These are phyloP conservation scores for Fraxinus xanthoxyloides DNA, from an alignment of 305 asterid species.

Conservation along the genomic window DNA sequence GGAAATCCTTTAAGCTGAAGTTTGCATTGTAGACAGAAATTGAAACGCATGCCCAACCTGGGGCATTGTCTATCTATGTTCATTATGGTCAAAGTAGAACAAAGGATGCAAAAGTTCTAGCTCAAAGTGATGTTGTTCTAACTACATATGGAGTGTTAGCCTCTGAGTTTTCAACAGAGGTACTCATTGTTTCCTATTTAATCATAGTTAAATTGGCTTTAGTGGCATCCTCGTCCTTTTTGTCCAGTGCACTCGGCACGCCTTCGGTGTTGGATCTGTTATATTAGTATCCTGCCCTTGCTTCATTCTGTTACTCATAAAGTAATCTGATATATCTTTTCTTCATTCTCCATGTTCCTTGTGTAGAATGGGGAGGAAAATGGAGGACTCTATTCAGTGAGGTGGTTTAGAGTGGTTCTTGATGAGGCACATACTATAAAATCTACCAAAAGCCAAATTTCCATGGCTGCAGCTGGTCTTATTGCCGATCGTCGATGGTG, in stretches of 20 bases:
- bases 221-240: slow-evolving; percentile 12
- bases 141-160: slow-evolving; percentile 95
- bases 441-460: slow-evolving; percentile 91
- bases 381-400: slow-evolving; percentile 75
- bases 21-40: slow-evolving; percentile 65
- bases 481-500: slow-evolving; percentile 95
- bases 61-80: slow-evolving; percentile 73
- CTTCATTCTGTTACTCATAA: slow-evolving; percentile 6
- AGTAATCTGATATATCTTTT: not conserved
- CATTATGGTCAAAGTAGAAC: slow-evolving; percentile 94
- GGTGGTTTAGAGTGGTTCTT: slow-evolving; percentile 92
- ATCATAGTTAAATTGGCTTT: slow-evolving; percentile 18
- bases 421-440: slow-evolving; percentile 99
- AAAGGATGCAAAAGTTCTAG: slow-evolving; percentile 72
- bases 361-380: slow-evolving; percentile 70
- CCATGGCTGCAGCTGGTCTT: slow-evolving; percentile 86
- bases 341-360: slow-evolving; percentile 7
- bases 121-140: slow-evolving; percentile 79
- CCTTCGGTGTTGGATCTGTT: not conserved
- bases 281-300: slow-evolving; percentile 8
- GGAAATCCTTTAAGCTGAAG: slow-evolving; percentile 23
- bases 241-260: slow-evolving; percentile 2
- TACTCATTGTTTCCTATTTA: slow-evolving; percentile 29
- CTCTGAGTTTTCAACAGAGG: slow-evolving; percentile 88
- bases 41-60: slow-evolving; percentile 83